A percentile compares a stretch with the other conserved stretches of the same genome.
Conservation (phyloP, 177 flowering plant genomes). For the Vitis hybrid region DNA sequence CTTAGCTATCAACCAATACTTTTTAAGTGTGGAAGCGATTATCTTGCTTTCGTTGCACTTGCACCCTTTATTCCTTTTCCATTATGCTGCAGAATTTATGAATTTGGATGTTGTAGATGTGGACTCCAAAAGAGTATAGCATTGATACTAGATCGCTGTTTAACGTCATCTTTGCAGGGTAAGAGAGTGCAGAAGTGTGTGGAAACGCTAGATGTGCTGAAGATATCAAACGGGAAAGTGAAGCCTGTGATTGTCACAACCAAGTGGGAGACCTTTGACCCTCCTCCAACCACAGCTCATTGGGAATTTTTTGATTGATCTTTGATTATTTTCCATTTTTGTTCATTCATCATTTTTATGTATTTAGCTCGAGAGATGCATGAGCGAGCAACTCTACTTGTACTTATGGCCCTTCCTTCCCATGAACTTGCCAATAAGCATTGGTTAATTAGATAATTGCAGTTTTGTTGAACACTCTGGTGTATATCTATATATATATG, state of each 20-base stretch:
- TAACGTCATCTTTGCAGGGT: conserved; percentile 24
- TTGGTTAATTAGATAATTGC: neutral
- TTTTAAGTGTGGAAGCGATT: too few species aligned
- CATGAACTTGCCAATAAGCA: conserved; percentile 1
- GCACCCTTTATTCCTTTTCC: too few species aligned
- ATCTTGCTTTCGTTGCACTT: too few species aligned
- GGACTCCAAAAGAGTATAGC: too few species aligned
- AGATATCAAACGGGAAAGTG: conserved; percentile 47
- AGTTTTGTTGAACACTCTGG: neutral
- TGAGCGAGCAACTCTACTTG: conserved; percentile 1
- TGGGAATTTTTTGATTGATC: conserved; percentile 48
- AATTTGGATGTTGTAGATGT: neutral
- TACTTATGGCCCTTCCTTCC: neutral
- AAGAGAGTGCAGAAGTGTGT: conserved; percentile 59
- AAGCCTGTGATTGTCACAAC: conserved; percentile 41
- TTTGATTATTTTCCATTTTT: neutral
- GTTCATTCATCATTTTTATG: conserved; percentile 6
- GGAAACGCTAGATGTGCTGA: conserved; percentile 58
- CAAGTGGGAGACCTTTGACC: conserved; percentile 60
- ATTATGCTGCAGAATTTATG: too few species aligned
- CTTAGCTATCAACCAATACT: too few species aligned
- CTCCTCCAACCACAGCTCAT: conserved; percentile 19
- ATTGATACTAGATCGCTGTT: neutral
- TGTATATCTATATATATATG: neutral
- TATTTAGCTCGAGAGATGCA: conserved; percentile 13